phyloP scores from a whole-genome alignment of 192 early-diverging fungal species.

The Coemansia sp. region DNA sequence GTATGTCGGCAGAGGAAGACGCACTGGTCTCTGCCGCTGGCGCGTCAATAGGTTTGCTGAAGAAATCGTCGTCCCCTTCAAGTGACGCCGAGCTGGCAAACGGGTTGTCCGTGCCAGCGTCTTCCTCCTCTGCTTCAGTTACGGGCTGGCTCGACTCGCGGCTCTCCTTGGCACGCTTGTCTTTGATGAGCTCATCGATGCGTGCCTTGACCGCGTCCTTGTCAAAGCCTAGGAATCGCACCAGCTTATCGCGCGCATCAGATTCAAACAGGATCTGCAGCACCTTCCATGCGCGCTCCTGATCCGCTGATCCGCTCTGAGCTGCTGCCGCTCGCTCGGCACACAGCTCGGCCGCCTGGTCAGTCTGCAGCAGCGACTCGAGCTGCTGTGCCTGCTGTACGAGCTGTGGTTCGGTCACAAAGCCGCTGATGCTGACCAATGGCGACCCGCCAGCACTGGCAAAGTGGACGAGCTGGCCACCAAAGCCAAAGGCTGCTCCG shows the following conservation, averaged over 20 bases:
- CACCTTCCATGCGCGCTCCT: slow-evolving; percentile 68
- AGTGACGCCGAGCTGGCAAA: slow-evolving; percentile 15
- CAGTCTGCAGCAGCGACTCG: slow-evolving; percentile 61
- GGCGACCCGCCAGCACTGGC: slow-evolving; percentile 25
- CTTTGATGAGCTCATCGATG: too few species aligned
- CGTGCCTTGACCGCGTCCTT: slow-evolving; percentile 19
- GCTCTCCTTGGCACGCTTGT: slow-evolving; percentile 7
- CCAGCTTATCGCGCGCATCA: slow-evolving; percentile 73
- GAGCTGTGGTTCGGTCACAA: slow-evolving; percentile 74
- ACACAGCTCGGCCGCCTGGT: slow-evolving; percentile 54
- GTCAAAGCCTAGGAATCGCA: slow-evolving; percentile 89
- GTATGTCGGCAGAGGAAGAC: slow-evolving; percentile 5
- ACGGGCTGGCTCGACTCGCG: too few species aligned
- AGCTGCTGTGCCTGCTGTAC: slow-evolving; percentile 68
- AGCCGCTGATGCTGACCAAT: slow-evolving; percentile 62
- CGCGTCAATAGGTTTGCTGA: slow-evolving; percentile 31
- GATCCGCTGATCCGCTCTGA: too few species aligned
- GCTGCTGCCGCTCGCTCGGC: slow-evolving; percentile 34
- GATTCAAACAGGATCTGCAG: slow-evolving; percentile 79
- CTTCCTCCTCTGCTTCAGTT: slow-evolving; percentile 11
- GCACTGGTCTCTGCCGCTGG: not conserved
- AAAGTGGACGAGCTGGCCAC: slow-evolving; percentile 83
- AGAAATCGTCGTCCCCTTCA: slow-evolving; percentile 54
- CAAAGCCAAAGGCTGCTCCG: slow-evolving; percentile 85
- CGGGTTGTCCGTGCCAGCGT: slow-evolving; percentile 24